Conservation (phyloP, 2,329 filamentous ascomycete genomes). For the Fonsecaea nubica region DNA sequence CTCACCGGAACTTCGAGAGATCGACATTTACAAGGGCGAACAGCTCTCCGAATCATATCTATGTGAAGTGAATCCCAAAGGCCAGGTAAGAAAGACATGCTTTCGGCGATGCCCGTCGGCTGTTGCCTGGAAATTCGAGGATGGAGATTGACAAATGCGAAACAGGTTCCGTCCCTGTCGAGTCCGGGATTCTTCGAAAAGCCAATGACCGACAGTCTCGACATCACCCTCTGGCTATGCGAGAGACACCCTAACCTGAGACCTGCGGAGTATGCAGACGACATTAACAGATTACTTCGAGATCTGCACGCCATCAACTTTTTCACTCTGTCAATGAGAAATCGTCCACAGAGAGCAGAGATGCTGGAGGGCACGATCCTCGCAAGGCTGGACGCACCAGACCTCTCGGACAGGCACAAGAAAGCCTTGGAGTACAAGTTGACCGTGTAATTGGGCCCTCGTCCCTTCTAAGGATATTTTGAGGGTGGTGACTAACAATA, state of each 20-base stretch:
- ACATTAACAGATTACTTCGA: conserved; percentile 12
- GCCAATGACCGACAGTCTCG: conserved; percentile 25
- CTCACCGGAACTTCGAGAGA: neutral
- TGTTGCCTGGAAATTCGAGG: neutral
- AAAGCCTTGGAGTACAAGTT: conserved; percentile 24
- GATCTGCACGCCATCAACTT: conserved; percentile 26
- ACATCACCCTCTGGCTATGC: conserved; percentile 24
- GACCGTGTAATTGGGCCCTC: conserved; percentile 11
- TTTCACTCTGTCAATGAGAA: conserved; percentile 14
- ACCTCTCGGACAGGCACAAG: conserved; percentile 16
- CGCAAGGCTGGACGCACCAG: neutral
- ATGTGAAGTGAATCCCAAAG: conserved; percentile 22
- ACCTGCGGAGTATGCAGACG: conserved; percentile 8
- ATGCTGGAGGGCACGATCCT: conserved; percentile 6
- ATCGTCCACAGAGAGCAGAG: conserved; percentile 5
- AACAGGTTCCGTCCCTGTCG: conserved; percentile 14
- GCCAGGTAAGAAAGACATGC: conserved; percentile 16
- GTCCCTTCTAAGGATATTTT: neutral
- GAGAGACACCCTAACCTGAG: conserved; percentile 14
- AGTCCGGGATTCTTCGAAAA: conserved; percentile 9
- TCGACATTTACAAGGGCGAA: conserved; percentile 17
- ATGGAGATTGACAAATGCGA: neutral
- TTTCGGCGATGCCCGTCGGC: no score
- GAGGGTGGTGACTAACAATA: neutral
- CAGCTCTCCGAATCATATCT: conserved; percentile 22